Percentiles rank a stretch among this genome's conserved stretches.
These are phyloP conservation scores for Pseudogymnoascus sp. DNA, from an alignment of 2,329 filamentous ascomycete genomes.

Conservation along the genomic window DNA sequence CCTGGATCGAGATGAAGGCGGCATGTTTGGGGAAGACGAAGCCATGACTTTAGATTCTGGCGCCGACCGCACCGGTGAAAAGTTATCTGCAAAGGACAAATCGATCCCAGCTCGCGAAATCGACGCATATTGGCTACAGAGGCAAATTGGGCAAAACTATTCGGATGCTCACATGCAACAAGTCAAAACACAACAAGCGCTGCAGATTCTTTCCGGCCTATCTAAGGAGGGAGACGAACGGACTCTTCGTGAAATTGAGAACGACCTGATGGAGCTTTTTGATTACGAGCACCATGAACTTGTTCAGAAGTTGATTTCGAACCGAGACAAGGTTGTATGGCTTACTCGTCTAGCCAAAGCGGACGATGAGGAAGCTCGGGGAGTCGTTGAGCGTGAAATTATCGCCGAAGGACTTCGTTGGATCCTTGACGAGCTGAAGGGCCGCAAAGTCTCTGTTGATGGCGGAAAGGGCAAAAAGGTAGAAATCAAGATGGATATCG, in stretches of 20 bases:
- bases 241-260: constrained; percentile 85
- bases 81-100: constrained; percentile 40
- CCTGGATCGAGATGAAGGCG: constrained; percentile 41
- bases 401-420: constrained; percentile 74
- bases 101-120: constrained; percentile 79
- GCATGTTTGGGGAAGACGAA: constrained; percentile 50
- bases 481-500: constrained; percentile 94
- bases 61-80: constrained; percentile 38
- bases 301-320: constrained; percentile 82
- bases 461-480: constrained; percentile 54
- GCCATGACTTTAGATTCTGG: constrained; percentile 78
- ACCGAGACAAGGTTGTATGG: constrained; percentile 93
- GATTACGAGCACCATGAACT: constrained; percentile 94
- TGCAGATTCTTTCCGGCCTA: constrained; percentile 73
- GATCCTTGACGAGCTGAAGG: constrained; percentile 81
- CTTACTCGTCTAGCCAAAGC: constrained; percentile 78
- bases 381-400: constrained; percentile 82
- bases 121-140: constrained; percentile 94
- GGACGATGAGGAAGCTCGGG: constrained; percentile 67
- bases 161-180: constrained; percentile 87
- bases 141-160: constrained; percentile 82
- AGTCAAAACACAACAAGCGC: constrained; percentile 78
- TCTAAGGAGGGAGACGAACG: constrained; percentile 74
- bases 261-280: constrained; percentile 96
- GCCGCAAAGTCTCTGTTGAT: constrained; percentile 54